Base-by-base conservation (phyloP, 139 green algal genomes). In the Desmodesmus armatus region DNA sequence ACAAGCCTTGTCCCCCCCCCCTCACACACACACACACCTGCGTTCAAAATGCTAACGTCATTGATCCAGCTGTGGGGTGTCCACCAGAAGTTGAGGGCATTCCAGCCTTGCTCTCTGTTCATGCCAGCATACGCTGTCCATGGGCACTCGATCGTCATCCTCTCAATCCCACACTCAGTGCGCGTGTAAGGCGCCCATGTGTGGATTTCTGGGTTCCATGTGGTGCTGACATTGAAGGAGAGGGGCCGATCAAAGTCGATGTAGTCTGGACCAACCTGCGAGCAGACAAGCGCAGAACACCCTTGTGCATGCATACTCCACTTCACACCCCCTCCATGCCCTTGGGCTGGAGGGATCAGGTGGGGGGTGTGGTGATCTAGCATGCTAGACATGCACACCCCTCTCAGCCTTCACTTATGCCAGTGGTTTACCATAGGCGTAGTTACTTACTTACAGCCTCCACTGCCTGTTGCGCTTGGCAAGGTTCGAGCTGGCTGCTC, bases 81-180 rank as follows among this genome's bases (percentile, higher is more conserved):
- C 78, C 78, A 84, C 78, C 78, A 84, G 78, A 84, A 84, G 62
- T 84, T 75, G 29, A 84, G 62, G 29, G 78, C 78, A 65, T 84
- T 84, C 78, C 78, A 84, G 29, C 78, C 78, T 35, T 62, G 60
- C 41, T 84, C 78, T 29, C 33, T 77, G 78, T 84, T 84, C 78
- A 84, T 84, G 41, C 78, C 78, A 17, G 29, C 41, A 77, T 84
- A 84, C 7, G 27, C 21, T 3, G 17, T 77, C 78, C 78, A 84
- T 7, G 78, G 62, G 31, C 76, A 67, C 41, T 72, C 5, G 29
- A 84, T 84, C 2, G 78, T 84, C 2, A 84, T 43, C 41, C 66
- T 53, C 37, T 84, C 78, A 55, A 84, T 41, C 13, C 78, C 78
- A 47, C 78, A 84, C 43, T 84, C 62, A 9, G 78, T 84, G 40